Base-by-base conservation (phyloP, 305 asterid genomes). In the Rubia peregrina region DNA sequence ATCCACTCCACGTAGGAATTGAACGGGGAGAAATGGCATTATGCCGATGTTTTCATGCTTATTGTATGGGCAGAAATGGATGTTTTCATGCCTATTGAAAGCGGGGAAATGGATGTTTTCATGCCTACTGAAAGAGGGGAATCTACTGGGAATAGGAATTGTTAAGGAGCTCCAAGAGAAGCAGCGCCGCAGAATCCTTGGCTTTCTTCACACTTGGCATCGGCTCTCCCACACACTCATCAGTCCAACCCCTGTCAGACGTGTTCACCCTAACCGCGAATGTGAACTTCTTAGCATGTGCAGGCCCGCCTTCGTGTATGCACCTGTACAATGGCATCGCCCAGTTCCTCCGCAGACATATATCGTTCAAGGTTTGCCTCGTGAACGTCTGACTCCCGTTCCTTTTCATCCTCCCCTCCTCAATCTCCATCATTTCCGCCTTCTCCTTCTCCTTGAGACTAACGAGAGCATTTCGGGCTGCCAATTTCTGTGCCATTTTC, bases 181-280 rank as follows among this genome's bases (percentile, higher is more conserved):
- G 95, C 74, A 88, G 83, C 7, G 98, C 98, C 10, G 99, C 91
- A 33, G 98, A 88, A 80, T 94, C 98, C 89, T 91, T 94, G 21
- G 99, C 99, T 80, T 90, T 94, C 90, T 94, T 94, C 65, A 94
- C 99, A 71, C 96, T 94, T 7, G 98, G 99, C 97, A 94, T 90
- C 8, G 99, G 94, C 73, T 94, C 98, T 46, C 98, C 99, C 1
- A 94, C 78, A 79, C 99, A 94, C 79, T 94, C 99, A 69, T 94
- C 98, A 2, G 96, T 88, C 96, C 89, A 88, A 61, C 99, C 98
- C 80, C 80, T 83, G 74, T 91, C 99, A 11, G 92, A 80, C 22
- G 98, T 88, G 72, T 94, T 94, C 12, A 94, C 95, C 6, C 97
- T 85, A 55, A 94, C 99, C 16, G 95, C 85, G 77, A 86, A 91